Base-by-base conservation (phyloP, 2,329 filamentous ascomycete genomes). In the Penicillium concentricum region DNA sequence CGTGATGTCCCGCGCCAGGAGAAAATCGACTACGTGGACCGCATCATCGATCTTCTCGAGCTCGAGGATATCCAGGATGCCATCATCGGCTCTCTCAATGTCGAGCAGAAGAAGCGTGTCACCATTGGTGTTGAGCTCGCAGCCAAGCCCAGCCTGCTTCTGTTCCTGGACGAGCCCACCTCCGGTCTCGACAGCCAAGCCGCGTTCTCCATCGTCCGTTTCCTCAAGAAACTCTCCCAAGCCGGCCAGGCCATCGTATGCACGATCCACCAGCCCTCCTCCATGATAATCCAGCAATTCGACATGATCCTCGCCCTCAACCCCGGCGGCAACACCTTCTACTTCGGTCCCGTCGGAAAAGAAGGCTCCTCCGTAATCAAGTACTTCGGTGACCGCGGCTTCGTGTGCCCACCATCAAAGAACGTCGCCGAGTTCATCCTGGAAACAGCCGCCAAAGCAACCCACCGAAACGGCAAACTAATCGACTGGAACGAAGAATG, bases 401-500 rank as follows among this genome's bases (percentile, higher is more conserved):
- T 86, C 2, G 75, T 82, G 32, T 90, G 87, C 56, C 87, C 88
- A 3, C 84, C 85, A 0, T 83, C 73, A 64, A 87, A 86, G 73
- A 88, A 88, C 67, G 81, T 87, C 5, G 85, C 85, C 3, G 85
- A 88, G 62, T 87, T 87, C 70, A 84, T 88, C 30, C 78, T 88
- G 5, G 85, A 88, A 67, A 87, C 85, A 4, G 84, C 84, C 2
- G 84, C 84, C 0, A 86, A 85, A 62, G 79, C 80, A 12, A 74
- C 76, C 12, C 80, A 81, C 54, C 76, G 69, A 38, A 79, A 86
- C 46, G 85, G 84, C 38, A 82, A 77, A 52, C 76, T 74, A 32
- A 75, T 90, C 42, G 81, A 91, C 67, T 92, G 89, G 89, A 87
- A 89, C 67, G 82, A 90, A 35, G 87, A 90, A 68, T 92, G 90